Percentiles rank a stretch among this genome's conserved stretches.
phyloP scores from a whole-genome alignment of 208 protist genomes.

The Acanthamoeba lenticulata region DNA sequence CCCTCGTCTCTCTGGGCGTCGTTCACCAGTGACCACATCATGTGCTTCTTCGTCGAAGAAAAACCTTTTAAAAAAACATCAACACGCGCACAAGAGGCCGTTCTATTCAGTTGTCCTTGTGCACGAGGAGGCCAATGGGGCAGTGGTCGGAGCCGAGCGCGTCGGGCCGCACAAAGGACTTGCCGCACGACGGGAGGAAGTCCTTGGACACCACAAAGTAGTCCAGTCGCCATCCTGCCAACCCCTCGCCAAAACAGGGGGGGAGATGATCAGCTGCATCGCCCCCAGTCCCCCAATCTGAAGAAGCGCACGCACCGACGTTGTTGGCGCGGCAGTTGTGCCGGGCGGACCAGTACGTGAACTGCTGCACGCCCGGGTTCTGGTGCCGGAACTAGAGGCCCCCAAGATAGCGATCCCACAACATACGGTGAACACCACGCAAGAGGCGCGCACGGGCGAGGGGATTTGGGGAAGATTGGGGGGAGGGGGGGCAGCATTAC shows the following conservation, averaged over 20 bases:
- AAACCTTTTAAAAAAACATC: too few relatives aligned
- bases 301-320: background rate
- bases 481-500: background rate
- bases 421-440: too few relatives aligned
- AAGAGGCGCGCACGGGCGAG: background rate
- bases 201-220: constrained; percentile 19
- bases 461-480: background rate
- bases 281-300: too few relatives aligned
- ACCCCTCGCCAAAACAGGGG: too few relatives aligned
- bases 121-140: constrained; percentile 35
- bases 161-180: background rate
- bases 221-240: constrained; percentile 26
- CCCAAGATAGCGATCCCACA: background rate
- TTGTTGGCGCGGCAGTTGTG: constrained; percentile 58
- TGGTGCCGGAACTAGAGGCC: background rate
- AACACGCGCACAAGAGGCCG: too few relatives aligned
- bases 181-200: background rate
- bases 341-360: constrained; percentile 27
- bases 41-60: too few relatives aligned
- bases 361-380: constrained; percentile 21
- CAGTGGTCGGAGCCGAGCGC: constrained; percentile 51
- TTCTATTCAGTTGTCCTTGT: background rate
- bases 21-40: background rate
- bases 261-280: background rate
- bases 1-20: background rate